Conservation (phyloP, 202 grass and related monocot genomes). For the Panicum hallii region DNA sequence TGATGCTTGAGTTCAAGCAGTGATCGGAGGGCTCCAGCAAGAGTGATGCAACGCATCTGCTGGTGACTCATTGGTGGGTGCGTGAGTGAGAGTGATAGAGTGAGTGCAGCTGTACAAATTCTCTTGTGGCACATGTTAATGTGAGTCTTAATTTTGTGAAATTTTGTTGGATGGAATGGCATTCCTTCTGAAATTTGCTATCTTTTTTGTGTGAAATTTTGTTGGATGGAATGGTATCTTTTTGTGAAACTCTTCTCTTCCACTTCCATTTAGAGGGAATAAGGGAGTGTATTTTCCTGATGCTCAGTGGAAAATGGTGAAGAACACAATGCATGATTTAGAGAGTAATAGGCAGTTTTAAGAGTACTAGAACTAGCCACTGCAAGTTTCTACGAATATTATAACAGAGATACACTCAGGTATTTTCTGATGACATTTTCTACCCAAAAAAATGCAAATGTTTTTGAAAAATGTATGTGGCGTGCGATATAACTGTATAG, state of each 20-base stretch:
- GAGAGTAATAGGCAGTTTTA: neutral
- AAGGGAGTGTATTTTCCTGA: neutral
- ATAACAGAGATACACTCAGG: neutral
- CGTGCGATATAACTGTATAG: neutral
- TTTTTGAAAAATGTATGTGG: neutral
- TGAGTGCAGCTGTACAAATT: constrained; percentile 48
- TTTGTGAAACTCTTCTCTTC: neutral
- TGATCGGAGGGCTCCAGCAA: constrained; percentile 8
- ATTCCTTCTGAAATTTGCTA: neutral
- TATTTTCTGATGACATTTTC: neutral
- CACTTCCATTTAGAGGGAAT: neutral
- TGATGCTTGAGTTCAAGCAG: constrained; percentile 13
- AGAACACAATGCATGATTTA: neutral
- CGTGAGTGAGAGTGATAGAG: constrained; percentile 12
- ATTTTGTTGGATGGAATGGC: neutral
- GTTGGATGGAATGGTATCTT: neutral
- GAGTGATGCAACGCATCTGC: neutral
- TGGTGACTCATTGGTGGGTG: neutral
- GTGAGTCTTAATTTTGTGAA: constrained; percentile 18
- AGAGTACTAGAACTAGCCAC: neutral
- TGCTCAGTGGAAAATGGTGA: neutral
- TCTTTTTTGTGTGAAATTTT: neutral
- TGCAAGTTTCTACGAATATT: neutral
- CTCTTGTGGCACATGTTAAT: constrained; percentile 36
- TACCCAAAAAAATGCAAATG: neutral